Conservation (phyloP, 352 stramenopile genomes). For the Phytophthora hybrid region DNA sequence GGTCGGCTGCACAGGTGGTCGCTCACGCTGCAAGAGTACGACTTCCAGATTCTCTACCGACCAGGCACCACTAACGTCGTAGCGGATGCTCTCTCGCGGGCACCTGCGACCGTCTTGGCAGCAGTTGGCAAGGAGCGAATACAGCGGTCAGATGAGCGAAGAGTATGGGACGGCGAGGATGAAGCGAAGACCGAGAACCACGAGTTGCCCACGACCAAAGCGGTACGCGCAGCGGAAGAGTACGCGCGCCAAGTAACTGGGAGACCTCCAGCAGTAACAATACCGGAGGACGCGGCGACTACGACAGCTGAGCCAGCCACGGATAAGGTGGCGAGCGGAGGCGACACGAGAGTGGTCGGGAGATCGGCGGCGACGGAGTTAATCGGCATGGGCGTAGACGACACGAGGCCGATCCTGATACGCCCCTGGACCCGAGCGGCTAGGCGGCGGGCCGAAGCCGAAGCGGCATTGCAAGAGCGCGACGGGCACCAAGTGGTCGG, state of each 20-base stretch:
- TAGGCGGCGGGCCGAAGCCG: background rate
- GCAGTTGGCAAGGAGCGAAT: background rate
- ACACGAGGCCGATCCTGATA: background rate
- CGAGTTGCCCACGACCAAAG: background rate
- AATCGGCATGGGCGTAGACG: background rate
- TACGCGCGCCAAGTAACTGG: background rate
- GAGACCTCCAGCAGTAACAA: background rate
- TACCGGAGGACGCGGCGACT: too few relatives aligned
- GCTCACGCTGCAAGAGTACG: slow-evolving; percentile 32
- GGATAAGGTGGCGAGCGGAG: too few relatives aligned
- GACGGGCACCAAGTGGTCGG: background rate
- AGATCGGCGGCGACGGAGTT: background rate
- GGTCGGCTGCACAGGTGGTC: slow-evolving; percentile 22
- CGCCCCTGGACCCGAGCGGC: too few relatives aligned
- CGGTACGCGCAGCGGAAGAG: background rate
- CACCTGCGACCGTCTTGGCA: background rate
- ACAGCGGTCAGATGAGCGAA: background rate
- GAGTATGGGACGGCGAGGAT: background rate
- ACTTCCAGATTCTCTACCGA: slow-evolving; percentile 20
- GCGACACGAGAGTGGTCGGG: too few relatives aligned
- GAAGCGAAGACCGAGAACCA: background rate
- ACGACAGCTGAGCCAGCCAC: background rate
- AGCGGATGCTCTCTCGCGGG: slow-evolving; percentile 24
- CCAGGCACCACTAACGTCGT: slow-evolving; percentile 19
- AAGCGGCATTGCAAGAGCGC: background rate